These are phyloP conservation scores for Sarcodon sp. DNA, from an alignment of 768 basidiomycete species.

Conservation along the genomic window DNA sequence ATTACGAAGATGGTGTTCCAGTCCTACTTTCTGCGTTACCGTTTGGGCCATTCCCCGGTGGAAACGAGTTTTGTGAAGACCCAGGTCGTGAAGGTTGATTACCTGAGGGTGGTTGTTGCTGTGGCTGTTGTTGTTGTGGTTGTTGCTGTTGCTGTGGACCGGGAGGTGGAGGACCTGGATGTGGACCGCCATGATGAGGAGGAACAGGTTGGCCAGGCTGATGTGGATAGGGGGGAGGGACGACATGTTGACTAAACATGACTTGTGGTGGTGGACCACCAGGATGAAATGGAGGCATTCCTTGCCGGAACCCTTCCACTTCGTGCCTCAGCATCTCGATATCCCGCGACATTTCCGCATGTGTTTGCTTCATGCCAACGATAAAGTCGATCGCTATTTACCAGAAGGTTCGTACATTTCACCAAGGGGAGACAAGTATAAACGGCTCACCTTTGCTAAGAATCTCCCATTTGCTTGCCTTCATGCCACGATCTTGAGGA, in stretches of 20 bases:
- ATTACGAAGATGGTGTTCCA: conserved; percentile 12
- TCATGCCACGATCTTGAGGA: conserved; percentile 88
- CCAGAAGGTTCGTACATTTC: not conserved
- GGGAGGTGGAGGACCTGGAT: conserved; percentile 23
- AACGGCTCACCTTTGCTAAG: conserved; percentile 72
- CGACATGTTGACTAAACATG: conserved; percentile 34
- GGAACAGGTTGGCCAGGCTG: conserved; percentile 32
- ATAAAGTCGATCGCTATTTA: conserved; percentile 80
- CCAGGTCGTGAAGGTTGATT: conserved; percentile 33
- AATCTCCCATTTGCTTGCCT: conserved; percentile 99
- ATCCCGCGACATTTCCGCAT: conserved; percentile 69
- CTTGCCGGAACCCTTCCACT: conserved; percentile 48
- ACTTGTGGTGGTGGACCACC: conserved; percentile 33
- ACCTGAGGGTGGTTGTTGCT: conserved; percentile 18
- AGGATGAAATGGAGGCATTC: conserved; percentile 34
- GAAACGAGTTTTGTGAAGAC: conserved; percentile 48
- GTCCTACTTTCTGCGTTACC: conserved; percentile 11
- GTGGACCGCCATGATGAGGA: conserved; percentile 29
- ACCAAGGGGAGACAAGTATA: not conserved
- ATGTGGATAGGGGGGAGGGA: conserved; percentile 19
- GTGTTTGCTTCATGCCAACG: conserved; percentile 56
- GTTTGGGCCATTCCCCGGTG: conserved; percentile 26
- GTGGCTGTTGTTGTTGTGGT: conserved; percentile 17
- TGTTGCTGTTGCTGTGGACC: conserved; percentile 18
- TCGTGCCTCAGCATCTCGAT: conserved; percentile 72